Evolutionary conservation across 1,284 basidiomycete species (phyloP).

Genomic region (Ganoderma leucocontextum): DNA sequence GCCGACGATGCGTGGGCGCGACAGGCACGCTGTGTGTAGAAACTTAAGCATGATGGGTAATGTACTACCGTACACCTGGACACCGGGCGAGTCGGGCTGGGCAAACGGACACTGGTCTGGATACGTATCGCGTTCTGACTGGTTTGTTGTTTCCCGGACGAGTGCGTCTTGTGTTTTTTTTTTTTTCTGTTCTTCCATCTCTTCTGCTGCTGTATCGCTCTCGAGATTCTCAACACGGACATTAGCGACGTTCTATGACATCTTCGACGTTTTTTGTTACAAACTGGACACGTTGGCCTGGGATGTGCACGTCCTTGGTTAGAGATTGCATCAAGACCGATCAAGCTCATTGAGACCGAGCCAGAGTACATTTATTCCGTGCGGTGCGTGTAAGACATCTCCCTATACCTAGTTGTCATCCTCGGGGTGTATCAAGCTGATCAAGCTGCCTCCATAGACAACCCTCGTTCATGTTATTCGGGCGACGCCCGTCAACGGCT

Average conservation of each 20-base stretch:
- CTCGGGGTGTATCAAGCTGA: too few species aligned
- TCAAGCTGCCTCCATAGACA: too few species aligned
- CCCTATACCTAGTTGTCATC: too few species aligned
- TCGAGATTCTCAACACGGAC: slow-evolving; percentile 23
- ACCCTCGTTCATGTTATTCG: too few species aligned
- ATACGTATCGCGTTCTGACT: background rate
- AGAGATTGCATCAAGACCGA: background rate
- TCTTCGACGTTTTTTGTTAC: background rate
- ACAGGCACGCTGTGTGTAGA: background rate
- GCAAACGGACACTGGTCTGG: background rate
- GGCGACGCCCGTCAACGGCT: too few species aligned
- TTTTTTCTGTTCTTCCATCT: background rate
- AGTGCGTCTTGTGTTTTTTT: slow-evolving; percentile 5
- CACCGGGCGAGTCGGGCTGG: background rate
- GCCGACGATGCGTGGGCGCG: background rate
- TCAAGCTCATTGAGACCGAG: too few species aligned
- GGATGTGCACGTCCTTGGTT: too few species aligned
- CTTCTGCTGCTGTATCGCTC: slow-evolving; percentile 22
- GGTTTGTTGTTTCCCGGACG: background rate
- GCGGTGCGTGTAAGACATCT: too few species aligned
- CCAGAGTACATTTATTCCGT: too few species aligned
- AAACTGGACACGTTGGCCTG: background rate
- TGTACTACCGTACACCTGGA: slow-evolving; percentile 2
- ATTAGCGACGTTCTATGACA: slow-evolving; percentile 1
- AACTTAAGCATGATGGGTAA: slow-evolving; percentile 10